Percentiles rank a stretch among this genome's conserved stretches.
Evolutionary conservation across 805 yeast species (phyloP).

Genomic region (Wickerhamiella qilinensis): DNA sequence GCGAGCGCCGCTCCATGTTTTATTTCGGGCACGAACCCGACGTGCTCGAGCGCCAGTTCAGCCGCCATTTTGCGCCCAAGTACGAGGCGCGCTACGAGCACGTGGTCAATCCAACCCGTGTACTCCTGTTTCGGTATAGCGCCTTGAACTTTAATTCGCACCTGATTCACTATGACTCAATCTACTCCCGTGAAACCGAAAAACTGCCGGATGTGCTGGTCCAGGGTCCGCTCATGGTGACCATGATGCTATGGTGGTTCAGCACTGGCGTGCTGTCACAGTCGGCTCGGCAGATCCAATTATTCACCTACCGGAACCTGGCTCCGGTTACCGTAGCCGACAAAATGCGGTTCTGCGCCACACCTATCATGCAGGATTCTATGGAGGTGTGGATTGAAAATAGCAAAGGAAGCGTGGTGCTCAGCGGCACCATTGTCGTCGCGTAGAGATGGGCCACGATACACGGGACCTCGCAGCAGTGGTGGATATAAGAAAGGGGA

Average conservation of each 20-base stretch:
- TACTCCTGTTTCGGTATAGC: constrained; percentile 45
- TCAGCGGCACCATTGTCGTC: constrained; percentile 7
- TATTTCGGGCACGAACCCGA: constrained; percentile 32
- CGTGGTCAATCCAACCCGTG: constrained; percentile 25
- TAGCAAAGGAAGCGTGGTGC: constrained; percentile 7
- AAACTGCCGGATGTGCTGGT: constrained; percentile 44
- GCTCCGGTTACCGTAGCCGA: constrained; percentile 34
- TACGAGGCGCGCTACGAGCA: constrained; percentile 10
- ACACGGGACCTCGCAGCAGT: too few relatives aligned
- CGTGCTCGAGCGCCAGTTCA: constrained; percentile 10
- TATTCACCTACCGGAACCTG: constrained; percentile 33
- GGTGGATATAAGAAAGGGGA: too few relatives aligned
- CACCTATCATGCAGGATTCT: constrained; percentile 9
- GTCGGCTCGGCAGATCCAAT: constrained; percentile 14
- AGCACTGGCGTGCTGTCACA: constrained; percentile 8
- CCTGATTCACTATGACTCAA: constrained; percentile 55
- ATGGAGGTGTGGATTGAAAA: constrained; percentile 11
- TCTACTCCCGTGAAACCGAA: constrained; percentile 39
- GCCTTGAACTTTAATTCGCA: constrained; percentile 74
- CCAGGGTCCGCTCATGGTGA: constrained; percentile 70
- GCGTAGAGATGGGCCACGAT: constrained; percentile 1
- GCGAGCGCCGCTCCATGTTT: constrained; percentile 44
- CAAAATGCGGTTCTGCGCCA: constrained; percentile 13
- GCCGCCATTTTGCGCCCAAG: constrained; percentile 13
- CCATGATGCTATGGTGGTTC: constrained; percentile 41